Conservation (phyloP, 129 eudicot genomes). For the Calendula officinalis region DNA sequence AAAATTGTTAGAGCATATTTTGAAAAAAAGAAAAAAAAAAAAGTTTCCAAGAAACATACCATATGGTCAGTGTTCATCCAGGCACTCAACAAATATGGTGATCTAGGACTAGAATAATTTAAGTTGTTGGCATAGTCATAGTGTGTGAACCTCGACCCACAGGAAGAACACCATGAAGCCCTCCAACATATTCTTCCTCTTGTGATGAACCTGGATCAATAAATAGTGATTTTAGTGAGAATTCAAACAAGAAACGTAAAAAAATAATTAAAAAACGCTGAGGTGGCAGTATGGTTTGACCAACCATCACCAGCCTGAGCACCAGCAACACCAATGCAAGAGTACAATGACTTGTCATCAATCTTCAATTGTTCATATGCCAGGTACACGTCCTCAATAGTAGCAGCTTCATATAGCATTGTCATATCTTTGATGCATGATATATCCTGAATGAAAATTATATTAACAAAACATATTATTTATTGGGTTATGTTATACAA, state of each 20-base stretch:
- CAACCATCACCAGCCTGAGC: constrained; percentile 74
- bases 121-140: constrained; percentile 94
- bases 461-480: background rate
- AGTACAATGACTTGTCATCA: constrained; percentile 76
- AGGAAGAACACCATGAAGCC: constrained; percentile 71
- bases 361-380: constrained; percentile 91
- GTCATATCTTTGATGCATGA: constrained; percentile 88
- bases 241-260: background rate
- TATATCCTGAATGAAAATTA: constrained; percentile 60
- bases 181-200: constrained; percentile 55
- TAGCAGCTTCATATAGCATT: constrained; percentile 78
- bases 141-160: constrained; percentile 92
- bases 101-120: constrained; percentile 28
- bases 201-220: constrained; percentile 39
- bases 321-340: constrained; percentile 95
- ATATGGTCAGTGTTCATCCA: constrained; percentile 19
- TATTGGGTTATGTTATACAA: background rate
- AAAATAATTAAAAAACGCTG: background rate
- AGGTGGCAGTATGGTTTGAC: constrained; percentile 25
- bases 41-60: constrained; percentile 31
- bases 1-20: too few species aligned
- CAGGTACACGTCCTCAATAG: constrained; percentile 70
- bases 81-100: constrained; percentile 22
- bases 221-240: background rate
- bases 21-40: background rate